Base-by-base conservation (phyloP, 75 land plant species). In the Selaginella moellendorffii region DNA sequence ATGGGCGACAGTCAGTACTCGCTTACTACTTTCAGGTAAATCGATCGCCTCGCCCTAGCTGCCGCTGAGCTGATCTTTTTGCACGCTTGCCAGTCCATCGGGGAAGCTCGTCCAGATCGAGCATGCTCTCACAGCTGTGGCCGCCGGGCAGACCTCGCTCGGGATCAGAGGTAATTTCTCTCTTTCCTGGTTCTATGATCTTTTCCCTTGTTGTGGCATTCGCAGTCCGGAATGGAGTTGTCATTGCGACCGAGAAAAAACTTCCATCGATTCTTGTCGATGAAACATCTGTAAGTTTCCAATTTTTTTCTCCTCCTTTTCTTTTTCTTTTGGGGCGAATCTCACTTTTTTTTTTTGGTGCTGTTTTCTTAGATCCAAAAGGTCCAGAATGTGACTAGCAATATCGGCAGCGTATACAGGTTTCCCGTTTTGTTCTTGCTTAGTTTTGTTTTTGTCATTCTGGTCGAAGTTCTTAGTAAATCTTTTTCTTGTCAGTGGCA, bases 31-130 rank as follows among this genome's bases (percentile, higher is more conserved):
- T 5, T 36, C 46, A 5, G 14, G 10, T 36, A 36, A 36, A 5
- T 36, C 46, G 14, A 36, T n/a, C n/a, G n/a, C n/a, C n/a, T n/a
- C n/a, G n/a, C n/a, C n/a, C n/a, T n/a, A n/a, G n/a, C n/a, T n/a
- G n/a, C n/a, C n/a, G n/a, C n/a, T n/a, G n/a, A n/a, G n/a, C n/a
- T n/a, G n/a, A n/a, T n/a, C n/a, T n/a, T n/a, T n/a, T n/a, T n/a
- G n/a, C n/a, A n/a, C n/a, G n/a, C n/a, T n/a, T n/a, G n/a, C n/a
- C 71, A 90, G 98, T 61, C 98, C 98, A 26, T 83, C 98, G 14
- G 98, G 98, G 27, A 93, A 93, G 84, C 83, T 93, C 25, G 98
- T 93, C 10, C 98, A 93, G 83, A 93, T 93, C 69, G 98, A 93
- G 71, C 90, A 93, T 54, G 98, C 98, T 2, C 66, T 93, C 28